Percentiles rank a stretch among this genome's conserved stretches.
phyloP scores from a whole-genome alignment of 208 protist genomes.

The Leptomonas seymouri region DNA sequence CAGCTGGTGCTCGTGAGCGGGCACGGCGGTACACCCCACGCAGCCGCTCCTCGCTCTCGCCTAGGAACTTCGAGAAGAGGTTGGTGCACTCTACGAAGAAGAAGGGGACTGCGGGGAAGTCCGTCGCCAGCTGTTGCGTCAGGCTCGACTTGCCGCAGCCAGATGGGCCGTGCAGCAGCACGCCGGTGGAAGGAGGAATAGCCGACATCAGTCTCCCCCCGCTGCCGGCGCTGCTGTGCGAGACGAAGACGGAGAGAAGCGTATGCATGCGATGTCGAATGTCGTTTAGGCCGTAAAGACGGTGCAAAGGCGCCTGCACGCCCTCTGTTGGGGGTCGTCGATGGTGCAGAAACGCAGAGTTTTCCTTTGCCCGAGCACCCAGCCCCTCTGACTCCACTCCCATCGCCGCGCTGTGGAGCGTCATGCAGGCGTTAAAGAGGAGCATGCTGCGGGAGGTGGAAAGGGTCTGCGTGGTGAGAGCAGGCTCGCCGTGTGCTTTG shows the following conservation, averaged over 20 bases:
- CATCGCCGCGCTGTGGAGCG: slow-evolving; percentile 11
- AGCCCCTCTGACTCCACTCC: slow-evolving; percentile 2
- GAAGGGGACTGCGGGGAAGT: slow-evolving; percentile 52
- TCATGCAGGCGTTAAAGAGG: slow-evolving; percentile 39
- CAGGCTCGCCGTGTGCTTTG: slow-evolving; percentile 6
- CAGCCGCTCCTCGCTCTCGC: slow-evolving; percentile 88
- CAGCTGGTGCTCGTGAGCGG: slow-evolving; percentile 58
- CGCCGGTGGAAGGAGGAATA: slow-evolving; percentile 62
- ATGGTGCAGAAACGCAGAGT: slow-evolving; percentile 26
- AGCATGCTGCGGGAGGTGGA: slow-evolving; percentile 34
- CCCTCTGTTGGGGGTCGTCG: slow-evolving; percentile 2
- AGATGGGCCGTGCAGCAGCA: slow-evolving; percentile 84
- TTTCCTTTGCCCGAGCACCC: neutral
- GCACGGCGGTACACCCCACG: slow-evolving; percentile 75
- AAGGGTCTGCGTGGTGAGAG: slow-evolving; percentile 9
- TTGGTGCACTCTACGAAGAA: slow-evolving; percentile 73
- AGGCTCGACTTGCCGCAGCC: slow-evolving; percentile 84
- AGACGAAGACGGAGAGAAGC: slow-evolving; percentile 45
- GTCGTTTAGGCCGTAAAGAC: slow-evolving; percentile 57
- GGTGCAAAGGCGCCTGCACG: neutral
- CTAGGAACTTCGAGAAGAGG: slow-evolving; percentile 90
- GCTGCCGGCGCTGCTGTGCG: slow-evolving; percentile 2
- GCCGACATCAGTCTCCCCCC: slow-evolving; percentile 37
- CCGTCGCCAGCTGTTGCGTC: slow-evolving; percentile 34
- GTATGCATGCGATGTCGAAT: slow-evolving; percentile 41